Percentiles rank a stretch among this genome's conserved stretches.
Evolutionary conservation across 805 yeast genomes (phyloP).

Genomic region (Yarrowia sp.): DNA sequence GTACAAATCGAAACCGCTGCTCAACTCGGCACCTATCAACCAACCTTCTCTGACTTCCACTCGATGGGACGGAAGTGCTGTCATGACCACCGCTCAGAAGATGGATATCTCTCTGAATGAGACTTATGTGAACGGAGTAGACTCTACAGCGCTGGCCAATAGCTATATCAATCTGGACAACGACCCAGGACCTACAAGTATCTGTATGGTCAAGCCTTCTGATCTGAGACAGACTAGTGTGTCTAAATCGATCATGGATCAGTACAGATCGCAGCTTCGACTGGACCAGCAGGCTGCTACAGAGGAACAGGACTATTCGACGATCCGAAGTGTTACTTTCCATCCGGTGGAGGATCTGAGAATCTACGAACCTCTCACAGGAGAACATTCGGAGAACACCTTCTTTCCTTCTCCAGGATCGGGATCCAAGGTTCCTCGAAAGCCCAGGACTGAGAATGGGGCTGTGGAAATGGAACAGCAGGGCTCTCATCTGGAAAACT

Average conservation of each 20-base stretch:
- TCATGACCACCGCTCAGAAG: slow-evolving; percentile 19
- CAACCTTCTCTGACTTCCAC: slow-evolving; percentile 14
- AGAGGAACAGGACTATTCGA: slow-evolving; percentile 7
- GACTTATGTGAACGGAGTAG: not conserved
- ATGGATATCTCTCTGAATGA: not conserved
- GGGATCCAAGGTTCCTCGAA: slow-evolving; percentile 13
- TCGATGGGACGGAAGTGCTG: slow-evolving; percentile 24
- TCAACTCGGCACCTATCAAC: slow-evolving; percentile 23
- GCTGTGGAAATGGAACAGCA: not conserved
- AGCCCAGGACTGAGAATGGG: not conserved
- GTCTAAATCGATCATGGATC: slow-evolving; percentile 20
- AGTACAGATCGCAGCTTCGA: slow-evolving; percentile 12
- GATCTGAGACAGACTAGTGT: slow-evolving; percentile 9
- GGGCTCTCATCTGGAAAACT: slow-evolving; percentile 1
- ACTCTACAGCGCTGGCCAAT: not conserved
- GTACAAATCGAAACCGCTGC: slow-evolving; percentile 8
- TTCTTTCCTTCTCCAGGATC: slow-evolving; percentile 32
- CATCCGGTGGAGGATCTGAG: slow-evolving; percentile 7
- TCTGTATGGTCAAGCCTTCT: slow-evolving; percentile 24
- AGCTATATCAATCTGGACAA: not conserved
- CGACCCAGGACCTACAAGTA: slow-evolving; percentile 16
- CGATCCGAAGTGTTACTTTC: slow-evolving; percentile 16
- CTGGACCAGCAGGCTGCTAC: not conserved
- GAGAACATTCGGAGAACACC: slow-evolving; percentile 29
- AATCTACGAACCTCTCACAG: slow-evolving; percentile 21